Evolutionary conservation across 2,329 filamentous ascomycete genomes (phyloP).

Genomic region (Paracamarosporium sp.): DNA sequence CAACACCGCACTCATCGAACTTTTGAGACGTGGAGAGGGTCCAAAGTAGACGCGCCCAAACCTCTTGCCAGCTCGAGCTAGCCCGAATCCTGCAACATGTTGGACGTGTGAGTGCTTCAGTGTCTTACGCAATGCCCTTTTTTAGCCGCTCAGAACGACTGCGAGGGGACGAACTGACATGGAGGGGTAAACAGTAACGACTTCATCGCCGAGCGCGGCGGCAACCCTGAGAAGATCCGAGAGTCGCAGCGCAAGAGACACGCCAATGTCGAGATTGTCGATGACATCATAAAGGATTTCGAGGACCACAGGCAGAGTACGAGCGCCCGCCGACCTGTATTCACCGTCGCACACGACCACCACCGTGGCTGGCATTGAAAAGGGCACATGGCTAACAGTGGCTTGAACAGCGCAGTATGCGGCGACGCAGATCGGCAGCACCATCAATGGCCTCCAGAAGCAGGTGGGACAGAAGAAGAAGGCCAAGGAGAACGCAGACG

Average conservation of each 20-base stretch:
- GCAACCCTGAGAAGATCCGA: constrained; percentile 88
- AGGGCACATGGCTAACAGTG: constrained; percentile 5
- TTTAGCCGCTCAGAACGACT: background rate
- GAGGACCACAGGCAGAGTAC: constrained; percentile 81
- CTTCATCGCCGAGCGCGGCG: constrained; percentile 77
- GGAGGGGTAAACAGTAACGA: constrained; percentile 52
- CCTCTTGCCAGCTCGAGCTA: background rate
- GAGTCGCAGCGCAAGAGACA: constrained; percentile 86
- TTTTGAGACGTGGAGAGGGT: constrained; percentile 13
- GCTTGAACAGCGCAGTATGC: constrained; percentile 69
- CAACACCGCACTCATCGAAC: constrained; percentile 7
- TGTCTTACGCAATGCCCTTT: background rate
- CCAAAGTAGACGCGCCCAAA: background rate
- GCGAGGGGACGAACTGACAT: constrained; percentile 17
- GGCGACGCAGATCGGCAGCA: constrained; percentile 78
- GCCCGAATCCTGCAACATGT: constrained; percentile 28
- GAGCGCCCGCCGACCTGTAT: background rate
- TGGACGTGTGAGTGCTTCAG: constrained; percentile 37
- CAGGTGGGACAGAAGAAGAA: constrained; percentile 92
- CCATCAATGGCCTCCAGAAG: constrained; percentile 90
- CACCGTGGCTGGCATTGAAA: background rate
- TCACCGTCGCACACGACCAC: constrained; percentile 2
- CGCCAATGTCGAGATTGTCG: constrained; percentile 82
- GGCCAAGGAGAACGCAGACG: constrained; percentile 82
- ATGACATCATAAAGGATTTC: constrained; percentile 87